Base-by-base conservation (phyloP, 202 grass and related monocot species). In the Musa balbisiana region DNA sequence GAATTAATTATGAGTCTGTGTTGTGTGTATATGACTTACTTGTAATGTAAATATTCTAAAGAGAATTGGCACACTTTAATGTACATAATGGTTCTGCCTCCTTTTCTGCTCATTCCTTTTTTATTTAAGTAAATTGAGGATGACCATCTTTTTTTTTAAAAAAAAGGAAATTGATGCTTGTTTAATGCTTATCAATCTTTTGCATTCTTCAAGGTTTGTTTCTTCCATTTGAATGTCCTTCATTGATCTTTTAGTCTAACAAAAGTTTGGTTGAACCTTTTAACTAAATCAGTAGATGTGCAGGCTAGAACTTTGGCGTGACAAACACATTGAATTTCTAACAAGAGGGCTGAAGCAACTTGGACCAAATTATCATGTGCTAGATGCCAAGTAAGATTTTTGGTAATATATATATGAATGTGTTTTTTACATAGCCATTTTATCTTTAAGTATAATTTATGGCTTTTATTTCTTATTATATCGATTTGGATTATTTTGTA, bases 231-330 rank as follows among this genome's bases (percentile, higher is more conserved):
- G 9, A 12, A 25, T 73, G 19, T 52, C 51, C 71, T 43, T 9
- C 29, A 20, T 10, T 25, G 3, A 14, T 54, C 8, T 75, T 55
- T 49, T n/a, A 16, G 20, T 55, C 14, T 51, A 68, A 19, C 15
- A 54, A 82, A 53, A 63, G 43, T 14, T 55, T 69, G 0, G 51
- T 23, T 0, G 65, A 63, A 27, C 78, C 69, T 81, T 67, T 23
- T 76, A 72, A 76, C 29, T 11, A 76, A 21, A 50, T 21, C 9
- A 24, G 56, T 26, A 3, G 60, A 52, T 64, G 49, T 95, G 77
- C 68, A 99, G 91, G 85, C 62, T 94, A 66, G 95, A 95, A 72
- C 64, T 99, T 15, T 85, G 85, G 87, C 91, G 89, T 12, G 89
- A 95, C 72, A 80, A 85, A 8, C 95, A 99, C 80, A 75, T 85